These are phyloP conservation scores for Lagenidium giganteum DNA, from an alignment of 352 stramenopile genomes.

Conservation along the genomic window DNA sequence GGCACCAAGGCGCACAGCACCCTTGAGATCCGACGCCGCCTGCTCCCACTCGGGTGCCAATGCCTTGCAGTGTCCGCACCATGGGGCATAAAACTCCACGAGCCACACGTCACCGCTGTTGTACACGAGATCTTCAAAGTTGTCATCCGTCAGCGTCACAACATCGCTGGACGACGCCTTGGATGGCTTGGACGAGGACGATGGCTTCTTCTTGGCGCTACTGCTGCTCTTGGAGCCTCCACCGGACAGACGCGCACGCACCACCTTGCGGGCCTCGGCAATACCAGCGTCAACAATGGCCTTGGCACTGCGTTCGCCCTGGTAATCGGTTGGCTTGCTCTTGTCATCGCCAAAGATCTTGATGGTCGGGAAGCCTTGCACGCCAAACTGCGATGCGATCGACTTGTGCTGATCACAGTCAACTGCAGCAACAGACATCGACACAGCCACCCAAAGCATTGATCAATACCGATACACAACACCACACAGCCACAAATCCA, in stretches of 20 bases:
- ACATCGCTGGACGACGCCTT: conserved; percentile 63
- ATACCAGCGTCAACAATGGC: conserved; percentile 84
- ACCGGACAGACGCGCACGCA: conserved; percentile 73
- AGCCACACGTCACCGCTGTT: conserved; percentile 89
- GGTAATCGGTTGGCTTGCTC: conserved; percentile 66
- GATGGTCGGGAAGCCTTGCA: conserved; percentile 93
- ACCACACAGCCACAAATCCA: too few species aligned
- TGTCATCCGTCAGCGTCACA: conserved; percentile 87
- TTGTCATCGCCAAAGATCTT: conserved; percentile 90
- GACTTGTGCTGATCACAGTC: conserved; percentile 80
- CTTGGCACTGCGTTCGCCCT: conserved; percentile 74
- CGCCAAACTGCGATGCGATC: conserved; percentile 82
- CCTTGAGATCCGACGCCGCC: conserved; percentile 81
- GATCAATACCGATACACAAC: too few species aligned
- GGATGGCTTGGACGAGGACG: conserved; percentile 21
- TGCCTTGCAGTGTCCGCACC: conserved; percentile 91
- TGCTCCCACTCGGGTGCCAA: conserved; percentile 91
- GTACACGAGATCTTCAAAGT: conserved; percentile 88
- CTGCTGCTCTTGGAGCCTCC: conserved; percentile 35
- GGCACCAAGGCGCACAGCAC: conserved; percentile 88
- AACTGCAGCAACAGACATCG: conserved; percentile 30
- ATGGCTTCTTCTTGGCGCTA: conserved; percentile 40
- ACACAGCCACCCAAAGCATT: neutral
- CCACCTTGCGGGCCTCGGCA: conserved; percentile 57
- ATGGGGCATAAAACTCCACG: conserved; percentile 91